Percentiles rank a stretch among this genome's conserved stretches.
Conservation (phyloP, 352 stramenopile genomes). For the Globisporangium spiculum region DNA sequence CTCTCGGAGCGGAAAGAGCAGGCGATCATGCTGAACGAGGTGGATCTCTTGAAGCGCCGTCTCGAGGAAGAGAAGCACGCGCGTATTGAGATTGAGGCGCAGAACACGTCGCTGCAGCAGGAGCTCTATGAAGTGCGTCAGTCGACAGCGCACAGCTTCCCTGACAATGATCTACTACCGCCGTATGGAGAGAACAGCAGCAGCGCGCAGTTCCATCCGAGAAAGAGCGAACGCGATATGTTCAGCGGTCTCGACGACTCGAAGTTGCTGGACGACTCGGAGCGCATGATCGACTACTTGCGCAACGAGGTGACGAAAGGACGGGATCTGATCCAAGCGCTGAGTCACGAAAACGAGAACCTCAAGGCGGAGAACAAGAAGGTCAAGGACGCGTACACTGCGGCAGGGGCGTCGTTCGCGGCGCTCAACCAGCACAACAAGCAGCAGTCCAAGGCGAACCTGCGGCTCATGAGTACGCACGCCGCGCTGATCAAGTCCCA, state of each 20-base stretch:
- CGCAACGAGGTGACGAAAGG: conserved; percentile 77
- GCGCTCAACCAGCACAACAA: conserved; percentile 94
- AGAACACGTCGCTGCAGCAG: conserved; percentile 73
- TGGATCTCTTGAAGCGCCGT: conserved; percentile 67
- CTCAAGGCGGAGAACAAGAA: conserved; percentile 88
- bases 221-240: conserved; percentile 27
- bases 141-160: conserved; percentile 37
- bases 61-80: conserved; percentile 78
- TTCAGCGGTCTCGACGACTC: conserved; percentile 43
- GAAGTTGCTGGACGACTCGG: conserved; percentile 78
- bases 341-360: conserved; percentile 76
- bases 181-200: conserved; percentile 18
- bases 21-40: conserved; percentile 70
- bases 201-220: background rate
- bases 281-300: conserved; percentile 83
- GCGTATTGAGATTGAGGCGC: conserved; percentile 64
- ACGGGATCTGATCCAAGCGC: conserved; percentile 58
- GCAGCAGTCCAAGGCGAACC: conserved; percentile 90
- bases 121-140: conserved; percentile 61
- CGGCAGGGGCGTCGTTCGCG: conserved; percentile 89
- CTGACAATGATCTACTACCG: conserved; percentile 42
- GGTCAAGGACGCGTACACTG: conserved; percentile 92
- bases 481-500: conserved; percentile 84
- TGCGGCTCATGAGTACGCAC: conserved; percentile 88
- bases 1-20: conserved; percentile 66